phyloP scores from a whole-genome alignment of 2,329 filamentous ascomycete species.

The Arachnomyces sp. region DNA sequence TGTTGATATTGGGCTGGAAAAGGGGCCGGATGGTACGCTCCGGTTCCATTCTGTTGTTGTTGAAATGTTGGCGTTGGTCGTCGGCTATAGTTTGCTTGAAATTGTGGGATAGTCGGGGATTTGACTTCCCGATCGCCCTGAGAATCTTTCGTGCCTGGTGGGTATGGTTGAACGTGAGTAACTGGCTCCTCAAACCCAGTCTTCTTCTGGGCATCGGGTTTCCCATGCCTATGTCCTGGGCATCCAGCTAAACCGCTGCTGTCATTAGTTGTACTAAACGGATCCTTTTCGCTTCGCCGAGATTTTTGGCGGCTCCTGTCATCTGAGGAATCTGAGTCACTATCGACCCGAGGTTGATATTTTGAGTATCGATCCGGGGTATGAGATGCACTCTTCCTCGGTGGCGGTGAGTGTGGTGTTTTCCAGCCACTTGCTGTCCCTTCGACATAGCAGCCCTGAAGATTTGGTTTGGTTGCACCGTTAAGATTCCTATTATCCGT shows the following conservation, averaged over 20 bases:
- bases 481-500: conserved; percentile 20
- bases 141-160: background rate
- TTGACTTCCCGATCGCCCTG: too few species aligned
- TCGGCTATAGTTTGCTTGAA: background rate
- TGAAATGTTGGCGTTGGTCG: background rate
- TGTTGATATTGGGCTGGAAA: conserved; percentile 1
- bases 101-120: conserved; percentile 2
- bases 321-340: conserved; percentile 22
- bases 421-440: conserved; percentile 29
- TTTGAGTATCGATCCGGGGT: conserved; percentile 25
- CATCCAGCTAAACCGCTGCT: background rate
- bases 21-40: background rate
- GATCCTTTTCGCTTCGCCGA: conserved; percentile 9
- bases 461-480: conserved; percentile 12
- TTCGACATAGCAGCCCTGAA: conserved; percentile 27
- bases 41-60: background rate
- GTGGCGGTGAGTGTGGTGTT: conserved; percentile 30
- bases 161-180: background rate
- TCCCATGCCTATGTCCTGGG: conserved; percentile 2
- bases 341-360: conserved; percentile 32
- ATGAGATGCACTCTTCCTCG: conserved; percentile 24
- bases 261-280: conserved; percentile 6
- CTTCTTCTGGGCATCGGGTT: background rate
- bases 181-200: background rate
- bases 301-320: conserved; percentile 10